phyloP scores from a whole-genome alignment of 176 grass and related monocot genomes.

The Triticum turgidum region DNA sequence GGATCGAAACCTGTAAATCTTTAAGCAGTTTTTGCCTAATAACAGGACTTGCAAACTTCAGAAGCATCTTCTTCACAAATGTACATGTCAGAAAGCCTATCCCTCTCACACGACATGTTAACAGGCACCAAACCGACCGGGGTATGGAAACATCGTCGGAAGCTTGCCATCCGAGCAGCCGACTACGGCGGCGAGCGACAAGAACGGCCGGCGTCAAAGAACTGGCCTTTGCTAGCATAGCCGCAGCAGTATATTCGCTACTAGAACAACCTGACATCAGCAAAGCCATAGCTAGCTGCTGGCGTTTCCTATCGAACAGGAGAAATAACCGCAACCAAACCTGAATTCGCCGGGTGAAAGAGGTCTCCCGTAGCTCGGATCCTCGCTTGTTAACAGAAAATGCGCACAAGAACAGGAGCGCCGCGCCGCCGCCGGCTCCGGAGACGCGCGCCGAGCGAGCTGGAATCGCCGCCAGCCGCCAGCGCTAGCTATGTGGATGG shows the following conservation, averaged over 20 bases:
- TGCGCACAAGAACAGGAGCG: not conserved
- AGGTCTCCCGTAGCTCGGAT: not conserved
- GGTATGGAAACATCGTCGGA: not conserved
- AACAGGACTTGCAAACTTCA: not conserved
- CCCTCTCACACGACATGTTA: not conserved
- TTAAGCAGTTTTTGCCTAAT: not conserved
- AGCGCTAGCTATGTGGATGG: not conserved
- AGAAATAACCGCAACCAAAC: not conserved
- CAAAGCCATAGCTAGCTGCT: not conserved
- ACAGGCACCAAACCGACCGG: not conserved
- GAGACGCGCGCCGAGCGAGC: not conserved
- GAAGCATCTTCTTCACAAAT: not conserved
- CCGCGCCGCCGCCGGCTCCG: not conserved
- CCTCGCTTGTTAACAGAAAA: not conserved
- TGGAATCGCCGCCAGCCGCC: not conserved
- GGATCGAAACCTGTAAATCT: not conserved
- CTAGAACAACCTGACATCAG: not conserved
- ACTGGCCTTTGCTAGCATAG: not conserved
- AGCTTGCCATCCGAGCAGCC: not conserved
- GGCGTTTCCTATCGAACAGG: constrained; percentile 1
- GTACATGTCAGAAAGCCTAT: not conserved
- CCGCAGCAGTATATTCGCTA: not conserved
- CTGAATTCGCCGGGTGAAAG: not conserved
- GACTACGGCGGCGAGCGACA: not conserved
- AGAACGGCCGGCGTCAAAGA: not conserved